Evolutionary conservation across 106 monocot species (phyloP).

Genomic region (Apostasia shenzhenica): DNA sequence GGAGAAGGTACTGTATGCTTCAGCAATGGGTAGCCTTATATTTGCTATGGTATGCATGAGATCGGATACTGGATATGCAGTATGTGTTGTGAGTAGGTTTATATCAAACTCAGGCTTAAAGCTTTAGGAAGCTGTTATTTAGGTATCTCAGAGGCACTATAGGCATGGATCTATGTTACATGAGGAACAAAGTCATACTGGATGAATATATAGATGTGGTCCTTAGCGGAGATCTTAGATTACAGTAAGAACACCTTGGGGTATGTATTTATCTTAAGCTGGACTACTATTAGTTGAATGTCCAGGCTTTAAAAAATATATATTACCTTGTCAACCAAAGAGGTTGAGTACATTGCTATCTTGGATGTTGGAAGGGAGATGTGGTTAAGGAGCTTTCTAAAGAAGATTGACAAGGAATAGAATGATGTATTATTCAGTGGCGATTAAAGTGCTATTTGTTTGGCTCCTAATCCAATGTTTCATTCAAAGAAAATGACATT

Average conservation of each 20-base stretch:
- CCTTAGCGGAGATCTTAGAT: background rate
- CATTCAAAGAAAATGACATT: background rate
- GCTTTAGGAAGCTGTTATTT: background rate
- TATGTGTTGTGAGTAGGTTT: background rate
- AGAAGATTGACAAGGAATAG: background rate
- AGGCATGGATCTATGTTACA: background rate
- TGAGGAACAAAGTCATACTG: background rate
- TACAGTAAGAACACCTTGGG: background rate
- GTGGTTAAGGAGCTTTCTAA: background rate
- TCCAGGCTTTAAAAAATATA: background rate
- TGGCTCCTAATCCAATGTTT: background rate
- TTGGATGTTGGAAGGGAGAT: background rate
- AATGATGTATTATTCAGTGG: background rate
- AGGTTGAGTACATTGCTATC: background rate
- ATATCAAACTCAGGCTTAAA: background rate
- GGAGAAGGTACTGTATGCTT: background rate
- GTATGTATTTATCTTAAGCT: background rate
- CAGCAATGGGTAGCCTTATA: background rate
- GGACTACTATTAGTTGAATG: background rate
- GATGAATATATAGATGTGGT: background rate
- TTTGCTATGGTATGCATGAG: background rate
- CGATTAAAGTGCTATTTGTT: background rate
- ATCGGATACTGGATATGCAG: constrained; percentile 4
- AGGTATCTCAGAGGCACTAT: background rate
- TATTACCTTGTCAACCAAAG: background rate